phyloP scores from a whole-genome alignment of 805 yeast species.

The Pichia ethanolica region DNA sequence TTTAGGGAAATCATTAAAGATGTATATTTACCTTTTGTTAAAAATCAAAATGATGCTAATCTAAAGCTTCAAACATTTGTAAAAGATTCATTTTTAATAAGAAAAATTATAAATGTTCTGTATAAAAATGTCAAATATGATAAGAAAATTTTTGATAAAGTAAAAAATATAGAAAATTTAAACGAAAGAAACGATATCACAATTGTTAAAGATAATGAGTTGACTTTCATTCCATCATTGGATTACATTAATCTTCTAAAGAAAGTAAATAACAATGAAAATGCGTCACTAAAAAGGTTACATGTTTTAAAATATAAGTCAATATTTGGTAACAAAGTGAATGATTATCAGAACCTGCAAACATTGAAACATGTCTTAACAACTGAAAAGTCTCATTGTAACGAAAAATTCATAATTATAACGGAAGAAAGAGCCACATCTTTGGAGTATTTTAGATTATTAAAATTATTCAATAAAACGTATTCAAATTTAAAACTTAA shows the following conservation, averaged over 20 bases:
- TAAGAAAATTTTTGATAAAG: constrained; percentile 4
- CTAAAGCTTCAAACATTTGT: constrained; percentile 6
- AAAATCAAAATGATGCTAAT: not conserved
- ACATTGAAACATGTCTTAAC: constrained; percentile 7
- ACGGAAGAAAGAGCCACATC: constrained; percentile 21
- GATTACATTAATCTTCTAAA: constrained; percentile 9
- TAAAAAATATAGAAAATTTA: constrained; percentile 13
- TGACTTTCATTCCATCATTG: constrained; percentile 15
- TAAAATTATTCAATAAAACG: constrained; percentile 14
- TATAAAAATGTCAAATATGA: constrained; percentile 4
- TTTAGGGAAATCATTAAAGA: constrained; percentile 17
- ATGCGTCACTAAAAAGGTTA: not conserved
- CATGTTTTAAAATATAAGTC: constrained; percentile 13
- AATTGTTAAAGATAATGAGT: constrained; percentile 18
- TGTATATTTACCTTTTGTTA: constrained; percentile 15
- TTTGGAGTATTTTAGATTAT: constrained; percentile 19
- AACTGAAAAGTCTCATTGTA: constrained; percentile 1
- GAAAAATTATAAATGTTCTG: constrained; percentile 6
- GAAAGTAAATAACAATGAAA: constrained; percentile 1
- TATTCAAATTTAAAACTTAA: not conserved
- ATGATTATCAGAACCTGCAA: constrained; percentile 16
- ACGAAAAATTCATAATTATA: constrained; percentile 15
- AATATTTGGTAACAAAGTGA: constrained; percentile 15
- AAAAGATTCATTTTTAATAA: constrained; percentile 7
- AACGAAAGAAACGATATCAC: constrained; percentile 17